phyloP scores from a whole-genome alignment of 495 filamentous ascomycete species.

The Neurospora sp. region DNA sequence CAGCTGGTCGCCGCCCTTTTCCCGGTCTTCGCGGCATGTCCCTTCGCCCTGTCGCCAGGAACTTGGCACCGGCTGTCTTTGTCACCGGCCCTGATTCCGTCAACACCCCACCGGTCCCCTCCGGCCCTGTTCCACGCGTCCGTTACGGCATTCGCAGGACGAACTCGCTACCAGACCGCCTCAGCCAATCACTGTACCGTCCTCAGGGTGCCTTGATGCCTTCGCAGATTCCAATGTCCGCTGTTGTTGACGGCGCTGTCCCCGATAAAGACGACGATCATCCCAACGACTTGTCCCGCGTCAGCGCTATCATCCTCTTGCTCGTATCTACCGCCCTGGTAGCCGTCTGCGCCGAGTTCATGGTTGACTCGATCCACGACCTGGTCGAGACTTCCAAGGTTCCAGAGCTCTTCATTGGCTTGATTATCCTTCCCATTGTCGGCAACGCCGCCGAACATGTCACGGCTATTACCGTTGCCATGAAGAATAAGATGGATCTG shows the following conservation, averaged over 20 bases:
- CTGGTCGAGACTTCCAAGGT: conserved; percentile 52
- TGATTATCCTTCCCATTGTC: conserved; percentile 84
- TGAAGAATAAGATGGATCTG: conserved; percentile 95
- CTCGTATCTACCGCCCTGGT: conserved; percentile 69
- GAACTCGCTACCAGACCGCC: conserved; percentile 65
- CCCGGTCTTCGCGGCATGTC: conserved; percentile 32
- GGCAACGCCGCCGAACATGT: conserved; percentile 91
- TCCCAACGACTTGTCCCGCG: conserved; percentile 54
- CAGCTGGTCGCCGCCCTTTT: conserved; percentile 23
- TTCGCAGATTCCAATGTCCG: conserved; percentile 26
- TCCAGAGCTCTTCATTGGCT: conserved; percentile 72
- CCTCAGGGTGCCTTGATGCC: conserved; percentile 32
- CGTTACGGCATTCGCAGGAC: conserved; percentile 60
- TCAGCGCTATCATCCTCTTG: conserved; percentile 63
- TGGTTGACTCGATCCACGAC: conserved; percentile 68
- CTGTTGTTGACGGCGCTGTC: conserved; percentile 17
- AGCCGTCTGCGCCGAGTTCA: conserved; percentile 78
- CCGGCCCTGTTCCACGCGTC: conserved; percentile 41
- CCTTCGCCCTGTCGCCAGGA: conserved; percentile 32
- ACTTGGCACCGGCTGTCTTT: conserved; percentile 36
- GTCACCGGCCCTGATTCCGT: conserved; percentile 18
- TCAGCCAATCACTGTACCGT: conserved; percentile 40
- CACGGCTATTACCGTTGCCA: conserved; percentile 76
- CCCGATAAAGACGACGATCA: conserved; percentile 35
- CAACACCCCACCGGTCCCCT: conserved; percentile 8